Conservation (phyloP, 768 basidiomycete species). For the Ramaria sp. region DNA sequence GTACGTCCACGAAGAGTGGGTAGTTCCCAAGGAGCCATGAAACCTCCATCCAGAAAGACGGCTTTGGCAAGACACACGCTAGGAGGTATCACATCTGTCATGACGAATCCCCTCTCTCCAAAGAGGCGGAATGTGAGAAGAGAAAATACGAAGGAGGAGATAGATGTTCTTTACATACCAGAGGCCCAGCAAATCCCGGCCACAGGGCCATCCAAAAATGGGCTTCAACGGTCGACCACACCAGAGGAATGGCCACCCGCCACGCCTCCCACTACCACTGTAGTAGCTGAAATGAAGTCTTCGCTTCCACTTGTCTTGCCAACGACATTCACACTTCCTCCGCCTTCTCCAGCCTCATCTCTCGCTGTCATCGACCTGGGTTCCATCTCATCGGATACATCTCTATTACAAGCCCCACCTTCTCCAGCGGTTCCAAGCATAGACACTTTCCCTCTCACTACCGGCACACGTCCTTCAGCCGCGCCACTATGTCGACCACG, state of each 20-base stretch:
- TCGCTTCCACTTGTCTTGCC: conserved; percentile 42
- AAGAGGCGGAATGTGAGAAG: neutral
- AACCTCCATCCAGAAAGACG: neutral
- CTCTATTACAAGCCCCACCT: neutral
- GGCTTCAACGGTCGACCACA: conserved; percentile 22
- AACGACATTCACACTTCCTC: conserved; percentile 67
- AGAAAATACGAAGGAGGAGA: neutral
- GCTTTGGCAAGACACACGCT: neutral
- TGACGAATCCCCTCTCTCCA: neutral
- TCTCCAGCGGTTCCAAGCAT: neutral
- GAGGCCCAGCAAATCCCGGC: neutral
- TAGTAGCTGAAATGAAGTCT: conserved; percentile 23
- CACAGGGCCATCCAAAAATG: neutral
- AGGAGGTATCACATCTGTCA: too few species aligned
- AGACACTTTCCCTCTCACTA: neutral
- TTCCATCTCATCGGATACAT: neutral
- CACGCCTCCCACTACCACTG: conserved; percentile 17
- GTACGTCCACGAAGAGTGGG: neutral
- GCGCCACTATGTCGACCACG: conserved; percentile 16
- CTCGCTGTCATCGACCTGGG: conserved; percentile 27
- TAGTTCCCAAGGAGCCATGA: neutral
- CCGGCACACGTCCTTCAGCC: conserved; percentile 8
- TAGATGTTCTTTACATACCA: neutral
- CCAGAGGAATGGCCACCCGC: conserved; percentile 38
- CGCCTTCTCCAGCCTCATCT: conserved; percentile 62